Base-by-base conservation (phyloP, 108 stramenopile species). In the Cyclotella kingstonii region DNA sequence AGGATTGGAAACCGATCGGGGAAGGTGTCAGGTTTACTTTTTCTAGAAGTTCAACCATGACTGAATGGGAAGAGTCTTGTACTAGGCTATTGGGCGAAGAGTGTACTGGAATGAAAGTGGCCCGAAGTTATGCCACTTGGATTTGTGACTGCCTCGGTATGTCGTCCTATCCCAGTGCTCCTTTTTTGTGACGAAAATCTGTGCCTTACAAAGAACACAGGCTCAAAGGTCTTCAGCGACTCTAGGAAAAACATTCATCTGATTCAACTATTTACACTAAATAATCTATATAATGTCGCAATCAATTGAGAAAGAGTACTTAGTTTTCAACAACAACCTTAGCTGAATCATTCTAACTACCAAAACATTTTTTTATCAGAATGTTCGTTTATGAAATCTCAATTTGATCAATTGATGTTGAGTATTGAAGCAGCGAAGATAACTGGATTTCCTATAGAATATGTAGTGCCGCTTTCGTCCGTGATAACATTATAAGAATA, bases 81-180 rank as follows among this genome's bases (percentile, higher is more conserved):
- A 36, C 35, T 5, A 41, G 63, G 42, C 10, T 43, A n/a, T 5
- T 29, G 14, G 44, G 33, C 54, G 63, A 52, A 21, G 35, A 64
- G 52, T 33, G 38, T 54, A 43, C 52, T n/a, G 27, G 27, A 6
- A 21, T 64, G 41, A 38, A 54, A 28, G 52, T 54, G 22, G 15
- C 29, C 1, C 40, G 42, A 17, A 28, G 30, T 19, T 64, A 64
- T 64, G 63, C 35, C 35, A 18, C 9, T 19, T 64, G 63, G 63
- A 25, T 64, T 21, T 64, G 63, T 18, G 42, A 40, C 33, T 64
- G 63, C 44, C 44, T 64, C 42, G 48, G 48, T 4, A 12, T 63
- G 48, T 33, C 36, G n/a, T 31, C 30, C 9, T 50, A 50, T 50
- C 61, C 61, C 0, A 17, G 11, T 12, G 36, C 28, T 49, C 61